A percentile compares a stretch with the other conserved stretches of the same genome.
Evolutionary conservation across 768 basidiomycete genomes (phyloP).

Genomic region (Phanerochaete sordida): DNA sequence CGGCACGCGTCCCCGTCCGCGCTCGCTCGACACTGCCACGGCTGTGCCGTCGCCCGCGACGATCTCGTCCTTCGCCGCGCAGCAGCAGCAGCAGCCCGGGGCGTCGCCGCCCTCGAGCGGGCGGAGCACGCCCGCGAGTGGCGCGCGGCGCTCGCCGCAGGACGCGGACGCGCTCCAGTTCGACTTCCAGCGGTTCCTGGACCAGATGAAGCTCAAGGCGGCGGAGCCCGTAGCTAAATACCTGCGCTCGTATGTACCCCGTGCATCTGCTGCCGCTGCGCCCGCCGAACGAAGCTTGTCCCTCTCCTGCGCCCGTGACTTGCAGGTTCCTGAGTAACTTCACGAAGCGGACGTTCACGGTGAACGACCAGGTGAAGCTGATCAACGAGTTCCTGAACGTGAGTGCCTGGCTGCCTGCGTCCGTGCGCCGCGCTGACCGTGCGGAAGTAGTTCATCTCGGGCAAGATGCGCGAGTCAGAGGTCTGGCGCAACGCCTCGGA

Average conservation of each 20-base stretch:
- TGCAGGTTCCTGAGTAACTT: constrained; percentile 90
- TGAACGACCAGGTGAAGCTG: constrained; percentile 91
- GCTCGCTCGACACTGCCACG: constrained; percentile 58
- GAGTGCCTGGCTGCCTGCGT: constrained; percentile 24
- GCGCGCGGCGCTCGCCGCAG: constrained; percentile 11
- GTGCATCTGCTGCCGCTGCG: constrained; percentile 1
- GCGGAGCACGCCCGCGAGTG: constrained; percentile 15
- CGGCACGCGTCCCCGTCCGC: constrained; percentile 41
- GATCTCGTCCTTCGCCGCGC: constrained; percentile 49
- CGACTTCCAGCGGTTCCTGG: constrained; percentile 93
- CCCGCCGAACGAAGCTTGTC: not conserved
- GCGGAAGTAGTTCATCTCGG: constrained; percentile 74
- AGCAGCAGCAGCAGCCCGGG: constrained; percentile 32
- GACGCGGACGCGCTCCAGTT: constrained; percentile 49
- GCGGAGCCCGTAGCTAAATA: constrained; percentile 96
- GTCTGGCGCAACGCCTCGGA: constrained; percentile 79
- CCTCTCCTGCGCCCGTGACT: not conserved
- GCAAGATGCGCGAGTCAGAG: constrained; percentile 81
- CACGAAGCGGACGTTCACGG: constrained; percentile 85
- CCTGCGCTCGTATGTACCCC: constrained; percentile 77
- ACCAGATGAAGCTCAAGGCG: constrained; percentile 85
- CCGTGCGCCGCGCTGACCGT: not conserved
- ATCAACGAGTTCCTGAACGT: constrained; percentile 92
- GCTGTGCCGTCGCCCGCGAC: constrained; percentile 56
- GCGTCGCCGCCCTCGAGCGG: constrained; percentile 16